These are phyloP conservation scores for Phytophthora rubi DNA, from an alignment of 352 stramenopile genomes.

Conservation along the genomic window DNA sequence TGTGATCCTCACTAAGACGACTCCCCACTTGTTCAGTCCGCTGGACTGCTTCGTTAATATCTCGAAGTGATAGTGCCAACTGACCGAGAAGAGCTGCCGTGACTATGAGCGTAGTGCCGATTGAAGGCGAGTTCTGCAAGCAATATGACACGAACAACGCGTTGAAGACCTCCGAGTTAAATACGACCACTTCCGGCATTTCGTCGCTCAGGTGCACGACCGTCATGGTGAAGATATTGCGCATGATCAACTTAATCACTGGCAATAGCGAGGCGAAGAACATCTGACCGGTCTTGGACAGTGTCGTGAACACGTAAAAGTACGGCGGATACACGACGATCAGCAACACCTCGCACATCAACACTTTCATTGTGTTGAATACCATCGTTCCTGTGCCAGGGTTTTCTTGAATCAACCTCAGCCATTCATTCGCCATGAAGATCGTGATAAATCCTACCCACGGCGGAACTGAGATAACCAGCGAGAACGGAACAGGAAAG, in stretches of 20 bases:
- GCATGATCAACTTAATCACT: constrained; percentile 28
- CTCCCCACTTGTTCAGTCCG: constrained; percentile 3
- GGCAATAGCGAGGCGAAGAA: constrained; percentile 9
- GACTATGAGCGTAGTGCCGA: constrained; percentile 23
- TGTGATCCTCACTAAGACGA: constrained; percentile 12
- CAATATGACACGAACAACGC: constrained; percentile 34
- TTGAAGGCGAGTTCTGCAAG: constrained; percentile 32
- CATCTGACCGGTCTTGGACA: not conserved
- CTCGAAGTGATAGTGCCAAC: constrained; percentile 20
- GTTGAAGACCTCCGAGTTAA: constrained; percentile 36
- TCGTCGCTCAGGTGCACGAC: constrained; percentile 32
- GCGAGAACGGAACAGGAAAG: no score
- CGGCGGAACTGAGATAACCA: no score
- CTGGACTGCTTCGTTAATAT: constrained; percentile 15
- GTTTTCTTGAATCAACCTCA: not conserved
- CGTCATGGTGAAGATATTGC: constrained; percentile 26
- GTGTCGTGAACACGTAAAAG: not conserved
- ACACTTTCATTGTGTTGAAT: constrained; percentile 7
- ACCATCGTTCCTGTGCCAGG: not conserved
- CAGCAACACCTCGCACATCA: not conserved
- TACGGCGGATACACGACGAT: not conserved
- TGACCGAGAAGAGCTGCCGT: constrained; percentile 16
- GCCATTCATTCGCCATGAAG: not conserved
- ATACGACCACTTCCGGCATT: constrained; percentile 27
- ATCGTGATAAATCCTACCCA: no score